phyloP scores from a whole-genome alignment of 768 basidiomycete species.

The Mycena floridula region DNA sequence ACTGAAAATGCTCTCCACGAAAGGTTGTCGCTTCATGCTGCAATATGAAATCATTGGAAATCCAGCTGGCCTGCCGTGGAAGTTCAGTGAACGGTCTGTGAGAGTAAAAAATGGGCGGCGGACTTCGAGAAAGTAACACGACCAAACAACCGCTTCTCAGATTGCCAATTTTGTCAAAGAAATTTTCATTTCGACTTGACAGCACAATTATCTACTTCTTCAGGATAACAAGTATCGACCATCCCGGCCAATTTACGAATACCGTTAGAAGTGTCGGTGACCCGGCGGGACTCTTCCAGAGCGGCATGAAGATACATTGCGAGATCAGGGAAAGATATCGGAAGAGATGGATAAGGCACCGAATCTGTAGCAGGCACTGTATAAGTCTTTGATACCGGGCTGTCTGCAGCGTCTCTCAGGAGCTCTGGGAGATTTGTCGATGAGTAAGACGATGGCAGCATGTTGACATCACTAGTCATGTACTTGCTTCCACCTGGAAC shows the following conservation, averaged over 20 bases:
- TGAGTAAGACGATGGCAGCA: constrained; percentile 69
- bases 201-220: too few relatives aligned
- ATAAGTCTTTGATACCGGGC: constrained; percentile 60
- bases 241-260: constrained; percentile 64
- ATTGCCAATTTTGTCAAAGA: too few relatives aligned
- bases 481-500: constrained; percentile 42
- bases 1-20: too few relatives aligned
- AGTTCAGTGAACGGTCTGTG: too few relatives aligned
- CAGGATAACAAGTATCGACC: constrained; percentile 65
- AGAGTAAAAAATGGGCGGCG: too few relatives aligned
- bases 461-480: constrained; percentile 51
- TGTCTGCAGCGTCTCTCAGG: constrained; percentile 59
- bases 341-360: constrained; percentile 64
- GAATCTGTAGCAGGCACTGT: constrained; percentile 56
- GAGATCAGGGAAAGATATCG: constrained; percentile 69
- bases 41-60: too few relatives aligned
- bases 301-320: constrained; percentile 71
- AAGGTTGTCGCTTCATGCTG: too few relatives aligned
- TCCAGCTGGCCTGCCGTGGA: too few relatives aligned
- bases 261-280: constrained; percentile 54
- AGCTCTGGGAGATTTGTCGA: constrained; percentile 53
- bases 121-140: too few relatives aligned
- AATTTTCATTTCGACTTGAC: too few relatives aligned
- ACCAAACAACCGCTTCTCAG: too few relatives aligned
- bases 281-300: constrained; percentile 58